Conservation (phyloP, 805 yeast genomes). For the Yarrowia yakushimensis region DNA sequence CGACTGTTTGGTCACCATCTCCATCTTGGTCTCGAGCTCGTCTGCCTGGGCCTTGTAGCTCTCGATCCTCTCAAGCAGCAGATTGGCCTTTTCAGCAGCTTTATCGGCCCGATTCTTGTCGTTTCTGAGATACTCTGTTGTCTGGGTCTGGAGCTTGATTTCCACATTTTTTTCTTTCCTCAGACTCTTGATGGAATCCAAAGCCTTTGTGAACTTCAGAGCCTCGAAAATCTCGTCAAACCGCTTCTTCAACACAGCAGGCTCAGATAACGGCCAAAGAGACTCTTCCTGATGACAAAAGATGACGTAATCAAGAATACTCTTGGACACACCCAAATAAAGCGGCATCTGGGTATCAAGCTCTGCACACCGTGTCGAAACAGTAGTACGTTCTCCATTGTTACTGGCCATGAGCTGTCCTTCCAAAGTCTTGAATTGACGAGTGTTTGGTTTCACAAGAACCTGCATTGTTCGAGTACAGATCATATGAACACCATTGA, state of each 20-base stretch:
- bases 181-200: slow-evolving; percentile 71
- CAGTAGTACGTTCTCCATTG: slow-evolving; percentile 63
- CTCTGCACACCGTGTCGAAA: slow-evolving; percentile 79
- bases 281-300: slow-evolving; percentile 98
- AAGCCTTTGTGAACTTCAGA: slow-evolving; percentile 82
- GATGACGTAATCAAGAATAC: slow-evolving; percentile 85
- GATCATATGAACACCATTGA: slow-evolving; percentile 73
- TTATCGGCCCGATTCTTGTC: slow-evolving; percentile 72
- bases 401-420: slow-evolving; percentile 71
- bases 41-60: slow-evolving; percentile 49
- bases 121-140: slow-evolving; percentile 67
- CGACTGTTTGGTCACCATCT: slow-evolving; percentile 53
- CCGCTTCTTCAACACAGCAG: slow-evolving; percentile 79
- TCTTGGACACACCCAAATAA: slow-evolving; percentile 80
- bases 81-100: slow-evolving; percentile 48
- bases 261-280: slow-evolving; percentile 94
- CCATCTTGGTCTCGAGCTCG: slow-evolving; percentile 49
- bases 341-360: slow-evolving; percentile 74
- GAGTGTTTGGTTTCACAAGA: slow-evolving; percentile 54
- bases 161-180: slow-evolving; percentile 76
- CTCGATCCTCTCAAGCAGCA: slow-evolving; percentile 46
- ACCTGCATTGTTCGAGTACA: slow-evolving; percentile 82
- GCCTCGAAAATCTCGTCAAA: slow-evolving; percentile 98
- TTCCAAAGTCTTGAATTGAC: slow-evolving; percentile 86
- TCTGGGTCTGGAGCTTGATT: slow-evolving; percentile 69